Base-by-base conservation (phyloP, 768 basidiomycete species). In the Tulasnella sp. region DNA sequence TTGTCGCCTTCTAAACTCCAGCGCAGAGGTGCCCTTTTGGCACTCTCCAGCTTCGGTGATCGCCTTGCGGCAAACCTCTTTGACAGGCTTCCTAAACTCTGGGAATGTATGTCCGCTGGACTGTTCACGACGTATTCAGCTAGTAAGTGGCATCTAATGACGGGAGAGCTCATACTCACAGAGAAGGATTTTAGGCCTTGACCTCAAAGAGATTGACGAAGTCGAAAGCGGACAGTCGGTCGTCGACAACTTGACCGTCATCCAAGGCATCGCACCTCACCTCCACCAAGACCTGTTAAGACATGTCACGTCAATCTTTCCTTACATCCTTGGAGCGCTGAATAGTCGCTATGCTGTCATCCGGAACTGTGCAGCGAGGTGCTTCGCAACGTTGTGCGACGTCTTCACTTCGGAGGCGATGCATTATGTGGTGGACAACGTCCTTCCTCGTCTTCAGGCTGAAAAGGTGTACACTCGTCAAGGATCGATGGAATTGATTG, bases 341-440 rank as follows among this genome's bases (percentile, higher is more conserved):
- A 91, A 90, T 70, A 96, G 94, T 81, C 87, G 88, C 39, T 97
- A 91, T 82, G 92, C 96, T 1, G 93, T 99, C 80, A 90, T 99
- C 58, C 89, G 97, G 11, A 92, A 96, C 81, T 90, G 90, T 34
- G 92, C 94, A 14, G 93, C 96, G 0, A 88, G 90, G 67, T 95
- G 92, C 82, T 90, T 98, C 79, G 92, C 96, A 0, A 92, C 92
- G 0, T 85, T 98, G 8, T 98, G 94, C 81, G 89, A 92, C 78
- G 89, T 93, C 64, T 91, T 97, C 87, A 92, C 93, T 4, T 82
- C 89, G 7, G 89, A 93, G 52, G 94, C 92, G 0, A 96, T 99
- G 94, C 90, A 86, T 69, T 91, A 88, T 80, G 92, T 96, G n/a
- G 91, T 99, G 75, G 92, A 97, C 81, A 85, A 88, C 15, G 86